These are phyloP conservation scores for Candida railenensis DNA, from an alignment of 805 yeast species.

Conservation along the genomic window DNA sequence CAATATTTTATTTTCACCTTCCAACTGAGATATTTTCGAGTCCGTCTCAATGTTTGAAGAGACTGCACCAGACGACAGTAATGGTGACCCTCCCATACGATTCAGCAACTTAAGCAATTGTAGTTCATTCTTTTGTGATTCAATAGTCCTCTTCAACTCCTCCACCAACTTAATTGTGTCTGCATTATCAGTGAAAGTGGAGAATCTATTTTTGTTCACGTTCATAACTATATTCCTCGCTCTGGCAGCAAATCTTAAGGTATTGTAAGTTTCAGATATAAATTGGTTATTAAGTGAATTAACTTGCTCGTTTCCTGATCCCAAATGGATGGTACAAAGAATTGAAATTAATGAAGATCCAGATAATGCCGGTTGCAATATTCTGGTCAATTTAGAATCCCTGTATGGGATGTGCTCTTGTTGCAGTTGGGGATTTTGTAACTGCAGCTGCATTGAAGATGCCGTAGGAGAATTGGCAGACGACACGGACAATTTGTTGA, in stretches of 20 bases:
- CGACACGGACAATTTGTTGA: conserved; percentile 63
- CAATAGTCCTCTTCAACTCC: conserved; percentile 58
- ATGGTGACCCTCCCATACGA: conserved; percentile 1
- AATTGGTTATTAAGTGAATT: conserved; percentile 34
- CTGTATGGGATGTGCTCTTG: conserved; percentile 83
- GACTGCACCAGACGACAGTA: neutral
- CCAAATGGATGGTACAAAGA: conserved; percentile 80
- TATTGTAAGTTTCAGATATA: conserved; percentile 78
- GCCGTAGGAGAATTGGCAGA: conserved; percentile 19
- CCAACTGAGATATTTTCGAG: conserved; percentile 26
- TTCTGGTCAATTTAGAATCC: conserved; percentile 87
- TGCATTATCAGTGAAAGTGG: conserved; percentile 41
- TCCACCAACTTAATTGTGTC: conserved; percentile 44
- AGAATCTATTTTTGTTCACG: conserved; percentile 53
- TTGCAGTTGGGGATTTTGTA: neutral
- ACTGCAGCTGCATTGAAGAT: conserved; percentile 8
- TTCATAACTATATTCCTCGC: conserved; percentile 81
- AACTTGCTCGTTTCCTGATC: conserved; percentile 23
- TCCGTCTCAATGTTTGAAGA: conserved; percentile 8
- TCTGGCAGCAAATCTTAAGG: conserved; percentile 87
- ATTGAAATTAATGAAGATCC: conserved; percentile 84
- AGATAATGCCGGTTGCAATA: conserved; percentile 87
- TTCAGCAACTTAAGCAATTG: conserved; percentile 27
- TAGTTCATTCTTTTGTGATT: conserved; percentile 56
- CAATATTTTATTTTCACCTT: conserved; percentile 63